phyloP scores from a whole-genome alignment of 2,329 filamentous ascomycete species.

The Polychaeton citri region DNA sequence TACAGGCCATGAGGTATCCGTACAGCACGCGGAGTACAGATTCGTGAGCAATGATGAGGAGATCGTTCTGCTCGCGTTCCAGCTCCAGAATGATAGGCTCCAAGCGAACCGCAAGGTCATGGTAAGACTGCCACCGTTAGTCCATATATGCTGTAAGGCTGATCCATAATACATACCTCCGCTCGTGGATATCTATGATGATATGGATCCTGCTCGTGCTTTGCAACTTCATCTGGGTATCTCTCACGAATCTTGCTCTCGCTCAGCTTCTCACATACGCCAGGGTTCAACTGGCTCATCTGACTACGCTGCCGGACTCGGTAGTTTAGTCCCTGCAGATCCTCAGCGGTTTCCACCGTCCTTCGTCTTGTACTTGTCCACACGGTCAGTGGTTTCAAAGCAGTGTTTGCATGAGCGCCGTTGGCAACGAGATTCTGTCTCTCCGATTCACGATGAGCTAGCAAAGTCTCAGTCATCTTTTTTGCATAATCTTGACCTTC shows the following conservation, averaged over 20 bases:
- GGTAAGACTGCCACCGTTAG: slow-evolving; percentile 60
- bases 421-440: slow-evolving; percentile 53
- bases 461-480: slow-evolving; percentile 72
- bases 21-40: slow-evolving; percentile 95
- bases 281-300: slow-evolving; percentile 94
- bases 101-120: slow-evolving; percentile 92
- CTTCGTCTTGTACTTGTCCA: slow-evolving; percentile 91
- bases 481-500: slow-evolving; percentile 69
- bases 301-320: slow-evolving; percentile 84
- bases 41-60: slow-evolving; percentile 97
- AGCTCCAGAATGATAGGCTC: slow-evolving; percentile 96
- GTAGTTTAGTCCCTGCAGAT: slow-evolving; percentile 66
- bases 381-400: slow-evolving; percentile 68
- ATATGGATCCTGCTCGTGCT: slow-evolving; percentile 90
- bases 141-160: background rate
- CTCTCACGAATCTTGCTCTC: slow-evolving; percentile 66
- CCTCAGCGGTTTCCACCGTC: slow-evolving; percentile 79
- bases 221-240: slow-evolving; percentile 81
- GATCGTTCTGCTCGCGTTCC: slow-evolving; percentile 89
- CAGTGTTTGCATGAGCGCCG: slow-evolving; percentile 49
- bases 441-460: slow-evolving; percentile 75
- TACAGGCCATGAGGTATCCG: slow-evolving; percentile 96
- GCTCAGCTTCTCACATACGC: slow-evolving; percentile 87
- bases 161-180: slow-evolving; percentile 47
- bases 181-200: slow-evolving; percentile 92